These are phyloP conservation scores for Sporisorium scitamineum DNA, from an alignment of 1,284 basidiomycete species.

Conservation along the genomic window DNA sequence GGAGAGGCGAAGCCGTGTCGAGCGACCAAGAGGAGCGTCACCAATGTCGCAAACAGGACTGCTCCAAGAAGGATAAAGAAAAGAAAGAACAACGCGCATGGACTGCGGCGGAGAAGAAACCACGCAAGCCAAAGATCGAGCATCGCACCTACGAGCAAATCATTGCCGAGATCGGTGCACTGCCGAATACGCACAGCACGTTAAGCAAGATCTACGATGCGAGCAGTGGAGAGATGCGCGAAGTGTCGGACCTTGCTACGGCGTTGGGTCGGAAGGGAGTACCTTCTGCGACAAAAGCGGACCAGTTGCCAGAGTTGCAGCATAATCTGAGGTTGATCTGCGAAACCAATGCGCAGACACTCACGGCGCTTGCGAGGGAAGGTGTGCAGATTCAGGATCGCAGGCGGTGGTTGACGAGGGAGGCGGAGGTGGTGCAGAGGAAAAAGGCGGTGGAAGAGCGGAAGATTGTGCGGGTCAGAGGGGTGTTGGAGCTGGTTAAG, in stretches of 20 bases:
- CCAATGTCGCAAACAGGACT: not conserved
- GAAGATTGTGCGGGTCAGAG: constrained; percentile 53
- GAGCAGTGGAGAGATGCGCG: constrained; percentile 44
- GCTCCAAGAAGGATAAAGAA: constrained; percentile 5
- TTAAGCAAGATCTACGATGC: constrained; percentile 64
- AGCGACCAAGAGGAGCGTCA: constrained; percentile 46
- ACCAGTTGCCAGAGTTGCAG: constrained; percentile 85
- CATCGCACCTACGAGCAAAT: constrained; percentile 68
- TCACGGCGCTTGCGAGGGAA: constrained; percentile 89
- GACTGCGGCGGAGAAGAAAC: constrained; percentile 53
- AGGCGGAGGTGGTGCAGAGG: constrained; percentile 76
- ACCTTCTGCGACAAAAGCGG: constrained; percentile 11
- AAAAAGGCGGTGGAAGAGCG: constrained; percentile 76
- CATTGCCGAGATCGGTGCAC: constrained; percentile 53
- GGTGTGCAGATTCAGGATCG: constrained; percentile 84
- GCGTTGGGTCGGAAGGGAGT: constrained; percentile 45
- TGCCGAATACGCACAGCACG: constrained; percentile 18
- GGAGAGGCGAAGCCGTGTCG: constrained; percentile 46
- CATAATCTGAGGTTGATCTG: constrained; percentile 91
- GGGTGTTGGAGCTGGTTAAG: constrained; percentile 40
- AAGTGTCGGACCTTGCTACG: constrained; percentile 54
- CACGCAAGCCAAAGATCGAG: constrained; percentile 57
- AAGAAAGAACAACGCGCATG: constrained; percentile 40
- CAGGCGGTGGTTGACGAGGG: constrained; percentile 76
- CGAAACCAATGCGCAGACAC: constrained; percentile 82